Evolutionary conservation across 345 rosid genomes (phyloP).

Genomic region (Alliaria petiolata): DNA sequence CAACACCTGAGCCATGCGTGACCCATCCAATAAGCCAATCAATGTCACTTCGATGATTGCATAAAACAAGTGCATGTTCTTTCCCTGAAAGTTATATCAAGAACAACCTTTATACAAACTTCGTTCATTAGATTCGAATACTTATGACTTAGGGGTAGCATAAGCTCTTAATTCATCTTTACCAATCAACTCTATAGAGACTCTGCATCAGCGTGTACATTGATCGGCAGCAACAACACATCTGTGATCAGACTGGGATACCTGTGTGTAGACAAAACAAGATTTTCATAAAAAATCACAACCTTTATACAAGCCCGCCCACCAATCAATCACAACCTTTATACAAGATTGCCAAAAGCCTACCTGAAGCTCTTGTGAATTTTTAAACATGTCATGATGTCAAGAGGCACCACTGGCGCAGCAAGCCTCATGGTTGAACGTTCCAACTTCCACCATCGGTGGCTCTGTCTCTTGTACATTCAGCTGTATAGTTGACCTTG

Average conservation of each 20-base stretch:
- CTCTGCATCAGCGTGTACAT: slow-evolving; percentile 47
- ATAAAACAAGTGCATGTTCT: slow-evolving; percentile 54
- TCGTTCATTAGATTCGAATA: background rate
- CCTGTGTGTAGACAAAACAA: background rate
- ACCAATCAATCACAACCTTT: slow-evolving; percentile 67
- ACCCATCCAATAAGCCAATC: slow-evolving; percentile 62
- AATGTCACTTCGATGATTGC: slow-evolving; percentile 58
- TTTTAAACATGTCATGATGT: too few relatives aligned
- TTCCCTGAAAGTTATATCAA: slow-evolving; percentile 40
- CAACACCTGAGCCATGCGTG: slow-evolving; percentile 61
- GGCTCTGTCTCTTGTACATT: too few relatives aligned
- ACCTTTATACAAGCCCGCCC: slow-evolving; percentile 67
- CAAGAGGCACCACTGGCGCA: too few relatives aligned
- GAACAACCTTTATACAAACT: too few relatives aligned
- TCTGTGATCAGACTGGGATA: background rate
- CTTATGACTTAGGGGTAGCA: background rate
- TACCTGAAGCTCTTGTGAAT: too few relatives aligned
- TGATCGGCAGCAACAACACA: slow-evolving; percentile 39
- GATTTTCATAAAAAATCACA: background rate
- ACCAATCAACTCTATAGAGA: slow-evolving; percentile 47
- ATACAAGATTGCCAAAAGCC: too few relatives aligned
- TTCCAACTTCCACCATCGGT: too few relatives aligned
- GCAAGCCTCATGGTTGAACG: too few relatives aligned
- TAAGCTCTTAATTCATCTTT: background rate
- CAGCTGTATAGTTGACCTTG: too few relatives aligned